Percentiles rank a stretch among this genome's conserved stretches.
Conservation (phyloP, 225 moss, liverwort and hornwort species). For the Straminergon stramineum region DNA sequence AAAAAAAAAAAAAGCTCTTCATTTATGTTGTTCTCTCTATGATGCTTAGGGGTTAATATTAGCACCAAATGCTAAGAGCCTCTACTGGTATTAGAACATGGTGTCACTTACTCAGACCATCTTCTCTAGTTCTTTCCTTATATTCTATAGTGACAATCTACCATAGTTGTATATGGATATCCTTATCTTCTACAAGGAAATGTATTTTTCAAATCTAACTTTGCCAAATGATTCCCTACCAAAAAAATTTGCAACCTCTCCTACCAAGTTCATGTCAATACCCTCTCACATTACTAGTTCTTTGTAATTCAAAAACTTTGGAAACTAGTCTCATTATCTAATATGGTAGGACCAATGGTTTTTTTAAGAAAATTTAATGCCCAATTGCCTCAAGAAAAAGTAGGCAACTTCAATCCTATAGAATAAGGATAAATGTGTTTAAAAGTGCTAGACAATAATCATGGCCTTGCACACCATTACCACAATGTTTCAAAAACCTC, state of each 20-base stretch:
- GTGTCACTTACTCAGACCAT: background rate
- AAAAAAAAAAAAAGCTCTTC: no score
- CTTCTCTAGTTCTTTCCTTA: background rate
- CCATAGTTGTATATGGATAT: rapidly evolving
- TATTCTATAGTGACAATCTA: background rate
- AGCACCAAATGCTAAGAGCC: background rate
- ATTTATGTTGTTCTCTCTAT: no score
- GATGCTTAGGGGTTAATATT: no score
- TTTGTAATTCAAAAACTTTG: background rate
- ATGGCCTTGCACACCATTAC: no score
- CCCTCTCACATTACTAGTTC: background rate
- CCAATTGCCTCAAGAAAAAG: no score
- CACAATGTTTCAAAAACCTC: no score
- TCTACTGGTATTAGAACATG: no score
- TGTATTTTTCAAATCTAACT: background rate
- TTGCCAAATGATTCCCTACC: background rate
- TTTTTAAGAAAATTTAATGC: no score
- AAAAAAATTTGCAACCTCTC: background rate
- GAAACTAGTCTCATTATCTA: background rate
- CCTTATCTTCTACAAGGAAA: background rate
- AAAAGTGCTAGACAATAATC: no score
- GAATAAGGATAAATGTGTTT: no score
- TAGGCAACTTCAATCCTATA: no score
- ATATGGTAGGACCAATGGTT: background rate
- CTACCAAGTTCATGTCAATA: background rate